Evolutionary conservation across 2,329 filamentous ascomycete genomes (phyloP).

Genomic region (Ceratocystis albifundus): DNA sequence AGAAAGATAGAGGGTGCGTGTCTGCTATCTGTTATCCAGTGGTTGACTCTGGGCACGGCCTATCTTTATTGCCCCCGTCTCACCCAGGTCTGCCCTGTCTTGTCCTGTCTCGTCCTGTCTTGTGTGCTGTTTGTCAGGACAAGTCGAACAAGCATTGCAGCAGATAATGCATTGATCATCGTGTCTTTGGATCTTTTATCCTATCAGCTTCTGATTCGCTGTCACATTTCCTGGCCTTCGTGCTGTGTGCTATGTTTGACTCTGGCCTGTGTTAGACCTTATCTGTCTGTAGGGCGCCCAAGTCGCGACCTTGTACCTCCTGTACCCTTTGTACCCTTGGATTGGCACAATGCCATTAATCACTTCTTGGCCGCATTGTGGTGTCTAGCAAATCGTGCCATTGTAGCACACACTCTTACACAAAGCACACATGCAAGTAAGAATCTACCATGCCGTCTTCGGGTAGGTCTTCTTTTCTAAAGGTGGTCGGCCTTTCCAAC

Average conservation of each 20-base stretch:
- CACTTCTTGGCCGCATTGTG: conserved; percentile 1
- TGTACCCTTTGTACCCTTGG: neutral
- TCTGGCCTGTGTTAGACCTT: neutral
- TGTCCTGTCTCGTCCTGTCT: neutral
- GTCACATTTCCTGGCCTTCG: neutral
- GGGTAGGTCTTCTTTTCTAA: neutral
- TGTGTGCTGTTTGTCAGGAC: neutral
- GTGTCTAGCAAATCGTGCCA: neutral
- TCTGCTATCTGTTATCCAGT: no score
- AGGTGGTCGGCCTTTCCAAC: neutral
- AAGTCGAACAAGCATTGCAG: neutral
- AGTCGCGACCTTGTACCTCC: neutral
- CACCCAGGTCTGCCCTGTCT: neutral
- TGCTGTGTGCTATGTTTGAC: neutral
- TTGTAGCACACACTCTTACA: neutral
- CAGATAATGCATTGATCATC: neutral
- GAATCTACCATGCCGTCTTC: neutral
- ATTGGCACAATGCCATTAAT: conserved; percentile 3
- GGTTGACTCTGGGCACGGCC: no score
- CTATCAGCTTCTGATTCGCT: neutral
- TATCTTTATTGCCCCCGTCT: no score
- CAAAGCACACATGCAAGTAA: neutral
- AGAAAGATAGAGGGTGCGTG: no score
- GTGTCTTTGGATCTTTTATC: neutral
- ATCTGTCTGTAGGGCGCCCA: neutral